phyloP scores from a whole-genome alignment of 306 rosid species.

The Pterocarpus macrocarpus region DNA sequence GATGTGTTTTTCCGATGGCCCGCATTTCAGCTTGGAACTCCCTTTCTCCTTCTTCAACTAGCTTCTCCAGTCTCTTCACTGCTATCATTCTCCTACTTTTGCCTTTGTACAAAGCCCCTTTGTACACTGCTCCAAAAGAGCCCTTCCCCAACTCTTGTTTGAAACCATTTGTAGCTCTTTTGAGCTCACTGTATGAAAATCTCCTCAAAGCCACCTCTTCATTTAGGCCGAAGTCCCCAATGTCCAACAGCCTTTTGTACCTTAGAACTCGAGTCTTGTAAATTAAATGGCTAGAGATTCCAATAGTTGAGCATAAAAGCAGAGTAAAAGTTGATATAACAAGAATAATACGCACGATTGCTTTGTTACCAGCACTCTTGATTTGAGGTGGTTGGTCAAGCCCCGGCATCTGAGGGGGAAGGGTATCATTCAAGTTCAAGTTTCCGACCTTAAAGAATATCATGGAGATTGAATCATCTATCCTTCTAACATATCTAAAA shows the following conservation, averaged over 20 bases:
- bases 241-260: slow-evolving; percentile 49
- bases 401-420: background rate
- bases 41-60: slow-evolving; percentile 32
- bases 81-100: slow-evolving; percentile 38
- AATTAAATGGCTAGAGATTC: slow-evolving; percentile 27
- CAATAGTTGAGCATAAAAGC: slow-evolving; percentile 26
- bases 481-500: slow-evolving; percentile 34
- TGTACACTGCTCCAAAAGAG: slow-evolving; percentile 54
- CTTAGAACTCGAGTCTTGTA: slow-evolving; percentile 45
- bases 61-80: slow-evolving; percentile 41
- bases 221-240: slow-evolving; percentile 39
- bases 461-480: fast-evolving
- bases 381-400: slow-evolving; percentile 10
- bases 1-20: slow-evolving; percentile 46
- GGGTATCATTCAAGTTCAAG: background rate
- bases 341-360: slow-evolving; percentile 26
- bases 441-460: slow-evolving; percentile 45
- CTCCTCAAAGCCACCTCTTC: slow-evolving; percentile 46
- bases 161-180: slow-evolving; percentile 48
- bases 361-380: slow-evolving; percentile 37
- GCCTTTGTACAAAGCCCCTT: slow-evolving; percentile 41
- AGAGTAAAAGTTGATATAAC: slow-evolving; percentile 6
- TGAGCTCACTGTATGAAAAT: slow-evolving; percentile 50
- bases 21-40: slow-evolving; percentile 42
- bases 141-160: slow-evolving; percentile 54